These are phyloP conservation scores for Rhizopus delemar DNA, from an alignment of 371 early-diverging fungal species.

Conservation along the genomic window DNA sequence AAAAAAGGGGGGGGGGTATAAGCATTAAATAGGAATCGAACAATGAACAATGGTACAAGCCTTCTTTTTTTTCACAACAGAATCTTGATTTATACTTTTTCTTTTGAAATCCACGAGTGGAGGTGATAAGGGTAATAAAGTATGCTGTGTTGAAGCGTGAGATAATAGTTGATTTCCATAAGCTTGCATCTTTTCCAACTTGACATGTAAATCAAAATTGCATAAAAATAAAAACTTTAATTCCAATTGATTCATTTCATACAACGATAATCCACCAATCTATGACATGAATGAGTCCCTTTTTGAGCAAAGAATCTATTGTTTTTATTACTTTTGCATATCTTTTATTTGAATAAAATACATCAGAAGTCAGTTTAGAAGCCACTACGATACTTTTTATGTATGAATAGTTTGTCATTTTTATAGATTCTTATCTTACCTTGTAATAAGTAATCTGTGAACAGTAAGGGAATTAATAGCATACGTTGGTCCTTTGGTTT, in stretches of 20 bases:
- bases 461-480: constrained; percentile 76
- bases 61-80: not conserved
- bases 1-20: not conserved
- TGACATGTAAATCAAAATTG: constrained; percentile 78
- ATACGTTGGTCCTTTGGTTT: constrained; percentile 40
- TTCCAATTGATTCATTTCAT: constrained; percentile 87
- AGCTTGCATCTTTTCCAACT: constrained; percentile 68
- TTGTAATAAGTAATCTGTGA: constrained; percentile 80
- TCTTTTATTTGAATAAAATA: constrained; percentile 76
- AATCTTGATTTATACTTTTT: not conserved
- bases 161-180: constrained; percentile 63
- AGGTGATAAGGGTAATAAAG: not conserved
- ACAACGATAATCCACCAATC: constrained; percentile 85
- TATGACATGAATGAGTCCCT: constrained; percentile 13
- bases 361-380: constrained; percentile 77
- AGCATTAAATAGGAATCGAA: not conserved
- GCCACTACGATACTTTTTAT: constrained; percentile 66
- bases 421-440: constrained; percentile 22
- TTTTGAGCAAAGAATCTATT: not conserved
- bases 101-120: not conserved
- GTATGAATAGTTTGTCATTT: not conserved
- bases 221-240: constrained; percentile 85
- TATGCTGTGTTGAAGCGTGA: constrained; percentile 23
- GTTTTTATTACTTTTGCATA: constrained; percentile 63
- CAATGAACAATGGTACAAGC: not conserved